These are phyloP conservation scores for Lentinus tigrinus DNA, from an alignment of 768 basidiomycete species.

Conservation along the genomic window DNA sequence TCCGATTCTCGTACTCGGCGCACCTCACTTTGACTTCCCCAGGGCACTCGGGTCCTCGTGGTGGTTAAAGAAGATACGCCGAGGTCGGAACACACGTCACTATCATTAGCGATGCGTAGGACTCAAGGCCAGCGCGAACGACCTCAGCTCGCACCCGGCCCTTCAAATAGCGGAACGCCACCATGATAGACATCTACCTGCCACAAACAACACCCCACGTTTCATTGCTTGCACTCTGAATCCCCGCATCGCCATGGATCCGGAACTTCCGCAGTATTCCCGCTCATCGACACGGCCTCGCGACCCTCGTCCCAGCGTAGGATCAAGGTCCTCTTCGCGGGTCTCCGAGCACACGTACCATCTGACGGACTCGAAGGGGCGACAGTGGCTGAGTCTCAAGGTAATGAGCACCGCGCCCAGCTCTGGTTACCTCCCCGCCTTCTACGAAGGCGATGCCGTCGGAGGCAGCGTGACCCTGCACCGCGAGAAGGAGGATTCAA, in stretches of 20 bases:
- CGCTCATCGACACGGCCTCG: neutral
- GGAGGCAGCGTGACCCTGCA: constrained; percentile 3
- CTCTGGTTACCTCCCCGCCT: constrained; percentile 1
- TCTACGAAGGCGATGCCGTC: constrained; percentile 10
- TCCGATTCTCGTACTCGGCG: neutral
- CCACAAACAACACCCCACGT: neutral
- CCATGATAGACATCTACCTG: neutral
- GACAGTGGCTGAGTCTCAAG: constrained; percentile 12
- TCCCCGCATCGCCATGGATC: neutral
- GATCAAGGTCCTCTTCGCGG: neutral
- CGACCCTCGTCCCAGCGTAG: neutral
- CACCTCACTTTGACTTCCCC: neutral
- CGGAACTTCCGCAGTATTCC: constrained; percentile 5
- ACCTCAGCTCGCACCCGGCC: neutral
- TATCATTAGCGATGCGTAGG: neutral
- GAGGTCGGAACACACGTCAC: neutral
- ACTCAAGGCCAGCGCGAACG: neutral
- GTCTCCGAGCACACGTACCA: constrained; percentile 6
- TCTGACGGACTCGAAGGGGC: constrained; percentile 3
- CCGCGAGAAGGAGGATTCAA: constrained; percentile 11
- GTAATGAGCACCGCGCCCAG: constrained; percentile 6
- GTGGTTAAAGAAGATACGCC: constrained; percentile 5
- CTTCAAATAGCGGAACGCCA: constrained; percentile 3
- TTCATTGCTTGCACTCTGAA: neutral
- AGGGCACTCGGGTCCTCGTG: neutral